These are phyloP conservation scores for Protea cynaroides DNA, from an alignment of 164 flowering plant species.

Conservation along the genomic window DNA sequence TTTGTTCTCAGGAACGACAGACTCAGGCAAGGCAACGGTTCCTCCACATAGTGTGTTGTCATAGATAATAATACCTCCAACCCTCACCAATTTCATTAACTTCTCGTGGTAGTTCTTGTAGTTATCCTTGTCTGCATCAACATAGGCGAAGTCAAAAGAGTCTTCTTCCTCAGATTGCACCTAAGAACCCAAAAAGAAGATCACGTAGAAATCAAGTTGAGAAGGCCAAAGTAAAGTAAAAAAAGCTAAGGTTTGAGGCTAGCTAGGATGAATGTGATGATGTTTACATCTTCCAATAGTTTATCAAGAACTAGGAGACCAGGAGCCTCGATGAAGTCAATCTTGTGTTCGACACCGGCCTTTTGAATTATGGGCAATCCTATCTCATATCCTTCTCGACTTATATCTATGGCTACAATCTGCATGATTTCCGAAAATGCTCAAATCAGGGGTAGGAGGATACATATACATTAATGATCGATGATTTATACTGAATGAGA, in stretches of 20 bases:
- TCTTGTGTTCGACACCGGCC: conserved; percentile 27
- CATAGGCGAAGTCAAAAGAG: conserved; percentile 22
- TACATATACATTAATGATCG: no score
- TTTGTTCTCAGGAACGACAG: conserved; percentile 3
- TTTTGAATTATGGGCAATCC: conserved; percentile 24
- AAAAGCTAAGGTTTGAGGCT: background rate
- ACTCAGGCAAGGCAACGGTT: conserved; percentile 14
- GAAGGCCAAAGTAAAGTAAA: no score
- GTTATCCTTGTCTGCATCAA: conserved; percentile 26
- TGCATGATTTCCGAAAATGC: no score
- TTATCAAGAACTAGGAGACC: conserved; percentile 20
- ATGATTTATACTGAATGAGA: no score
- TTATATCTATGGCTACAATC: no score
- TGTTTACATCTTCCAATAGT: conserved; percentile 18
- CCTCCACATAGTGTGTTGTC: conserved; percentile 31
- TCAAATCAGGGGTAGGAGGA: no score
- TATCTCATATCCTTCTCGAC: conserved; percentile 4
- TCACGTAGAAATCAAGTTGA: no score
- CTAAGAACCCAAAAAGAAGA: background rate
- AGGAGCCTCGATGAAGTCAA: conserved; percentile 17
- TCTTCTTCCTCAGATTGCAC: conserved; percentile 10
- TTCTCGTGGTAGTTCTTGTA: conserved; percentile 22
- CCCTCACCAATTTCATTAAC: conserved; percentile 24
- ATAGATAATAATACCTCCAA: conserved; percentile 23
- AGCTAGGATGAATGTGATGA: background rate